Evolutionary conservation across 768 basidiomycete species (phyloP).

Genomic region (Zangia roseola): DNA sequence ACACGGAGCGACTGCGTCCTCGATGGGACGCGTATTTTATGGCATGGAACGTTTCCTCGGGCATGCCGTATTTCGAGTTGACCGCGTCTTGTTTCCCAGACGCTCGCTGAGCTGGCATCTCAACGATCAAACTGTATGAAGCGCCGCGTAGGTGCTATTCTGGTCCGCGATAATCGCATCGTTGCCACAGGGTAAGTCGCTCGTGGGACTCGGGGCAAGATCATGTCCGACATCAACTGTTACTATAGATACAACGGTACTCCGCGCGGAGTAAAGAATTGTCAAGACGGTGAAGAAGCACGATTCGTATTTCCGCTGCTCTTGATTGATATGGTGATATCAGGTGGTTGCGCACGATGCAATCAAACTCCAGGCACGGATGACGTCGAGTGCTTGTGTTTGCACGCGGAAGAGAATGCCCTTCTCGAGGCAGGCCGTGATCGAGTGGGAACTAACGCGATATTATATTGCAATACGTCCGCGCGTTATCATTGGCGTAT

Average conservation of each 20-base stretch:
- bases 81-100: conserved; percentile 43
- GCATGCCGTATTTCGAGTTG: background rate
- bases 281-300: conserved; percentile 42
- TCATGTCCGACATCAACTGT: conserved; percentile 1
- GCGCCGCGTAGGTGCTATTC: conserved; percentile 88
- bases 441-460: conserved; percentile 74
- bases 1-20: conserved; percentile 77
- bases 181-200: conserved; percentile 69
- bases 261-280: conserved; percentile 85
- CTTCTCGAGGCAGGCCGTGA: conserved; percentile 92
- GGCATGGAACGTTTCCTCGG: conserved; percentile 44
- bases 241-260: conserved; percentile 87
- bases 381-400: conserved; percentile 81
- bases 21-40: conserved; percentile 98
- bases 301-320: conserved; percentile 5
- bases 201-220: background rate
- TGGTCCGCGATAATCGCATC: conserved; percentile 82
- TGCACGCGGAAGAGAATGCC: conserved; percentile 99
- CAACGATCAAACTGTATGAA: conserved; percentile 96
- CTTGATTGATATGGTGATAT: conserved; percentile 52
- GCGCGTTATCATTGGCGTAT: conserved; percentile 27
- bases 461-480: conserved; percentile 98
- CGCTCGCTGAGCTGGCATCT: conserved; percentile 86
- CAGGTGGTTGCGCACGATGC: conserved; percentile 88
- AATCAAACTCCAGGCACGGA: conserved; percentile 49